Percentiles rank a stretch among this genome's conserved stretches.
Conservation (phyloP, 2,329 filamentous ascomycete genomes). For the Fusarium azukiicola region DNA sequence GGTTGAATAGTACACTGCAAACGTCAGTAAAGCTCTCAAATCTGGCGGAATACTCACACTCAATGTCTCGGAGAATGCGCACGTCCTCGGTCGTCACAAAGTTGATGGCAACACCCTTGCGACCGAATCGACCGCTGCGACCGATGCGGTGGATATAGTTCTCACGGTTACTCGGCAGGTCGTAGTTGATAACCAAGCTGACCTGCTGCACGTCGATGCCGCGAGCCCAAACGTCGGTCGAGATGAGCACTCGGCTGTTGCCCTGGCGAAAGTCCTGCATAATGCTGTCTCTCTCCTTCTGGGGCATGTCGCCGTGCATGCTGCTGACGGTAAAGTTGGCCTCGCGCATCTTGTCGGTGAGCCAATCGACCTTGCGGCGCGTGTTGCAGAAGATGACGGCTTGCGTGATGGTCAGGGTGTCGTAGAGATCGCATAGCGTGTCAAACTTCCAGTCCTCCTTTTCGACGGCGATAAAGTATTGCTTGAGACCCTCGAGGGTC, state of each 20-base stretch:
- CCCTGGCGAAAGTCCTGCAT: slow-evolving; percentile 99
- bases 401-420: slow-evolving; percentile 98
- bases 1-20: slow-evolving; percentile 92
- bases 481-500: slow-evolving; percentile 98
- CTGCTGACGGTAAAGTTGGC: slow-evolving; percentile 99
- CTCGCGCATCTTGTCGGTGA: slow-evolving; percentile 99
- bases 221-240: slow-evolving; percentile 98
- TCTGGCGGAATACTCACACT: slow-evolving; percentile 80
- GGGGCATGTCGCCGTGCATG: slow-evolving; percentile 99
- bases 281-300: slow-evolving; percentile 98
- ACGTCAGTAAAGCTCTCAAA: slow-evolving; percentile 57
- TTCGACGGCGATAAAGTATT: slow-evolving; percentile 99
- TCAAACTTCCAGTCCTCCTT: slow-evolving; percentile 99
- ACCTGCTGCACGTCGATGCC: slow-evolving; percentile 99
- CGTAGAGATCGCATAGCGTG: slow-evolving; percentile 98
- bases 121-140: slow-evolving; percentile 95
- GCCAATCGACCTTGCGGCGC: slow-evolving; percentile 98
- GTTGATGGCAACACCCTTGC: slow-evolving; percentile 99
- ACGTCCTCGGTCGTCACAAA: slow-evolving; percentile 99
- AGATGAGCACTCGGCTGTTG: slow-evolving; percentile 97
- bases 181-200: slow-evolving; percentile 99
- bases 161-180: slow-evolving; percentile 98
- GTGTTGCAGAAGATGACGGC: slow-evolving; percentile 99
- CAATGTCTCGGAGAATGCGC: slow-evolving; percentile 97
- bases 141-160: slow-evolving; percentile 99